Evolutionary conservation across 805 yeast genomes (phyloP).

Genomic region (Clavispora phyllophila): DNA sequence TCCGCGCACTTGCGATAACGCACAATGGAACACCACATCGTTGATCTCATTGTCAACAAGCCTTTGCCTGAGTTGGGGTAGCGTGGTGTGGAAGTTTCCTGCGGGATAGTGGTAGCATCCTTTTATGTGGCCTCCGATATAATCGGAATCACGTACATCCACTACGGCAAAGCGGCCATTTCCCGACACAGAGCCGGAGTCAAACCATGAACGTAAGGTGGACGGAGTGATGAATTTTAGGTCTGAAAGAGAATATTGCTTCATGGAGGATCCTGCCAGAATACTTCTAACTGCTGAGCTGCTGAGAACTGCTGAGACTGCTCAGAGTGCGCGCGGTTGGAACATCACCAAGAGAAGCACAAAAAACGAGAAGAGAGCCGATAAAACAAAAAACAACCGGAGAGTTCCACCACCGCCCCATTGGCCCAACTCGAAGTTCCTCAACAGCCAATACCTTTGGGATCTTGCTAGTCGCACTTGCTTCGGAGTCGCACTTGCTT

Average conservation of each 20-base stretch:
- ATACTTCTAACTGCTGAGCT: no score
- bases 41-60: conserved; percentile 28
- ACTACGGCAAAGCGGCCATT: conserved; percentile 49
- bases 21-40: conserved; percentile 84
- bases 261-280: no score
- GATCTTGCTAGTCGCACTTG: no score
- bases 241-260: conserved; percentile 24
- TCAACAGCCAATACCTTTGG: no score
- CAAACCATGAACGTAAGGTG: conserved; percentile 44
- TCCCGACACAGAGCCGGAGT: conserved; percentile 32
- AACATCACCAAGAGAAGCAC: no score
- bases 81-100: conserved; percentile 32
- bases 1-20: conserved; percentile 86
- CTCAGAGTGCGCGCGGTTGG: no score
- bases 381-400: no score
- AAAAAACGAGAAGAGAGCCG: no score
- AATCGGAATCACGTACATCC: conserved; percentile 85
- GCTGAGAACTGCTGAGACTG: no score
- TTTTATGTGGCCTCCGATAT: conserved; percentile 69
- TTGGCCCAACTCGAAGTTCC: no score
- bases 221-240: conserved; percentile 44
- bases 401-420: no score
- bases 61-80: conserved; percentile 34
- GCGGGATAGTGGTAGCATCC: conserved; percentile 56
- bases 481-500: no score